Conservation (phyloP, 2,329 filamentous ascomycete genomes). For the Lomentospora prolificans region DNA sequence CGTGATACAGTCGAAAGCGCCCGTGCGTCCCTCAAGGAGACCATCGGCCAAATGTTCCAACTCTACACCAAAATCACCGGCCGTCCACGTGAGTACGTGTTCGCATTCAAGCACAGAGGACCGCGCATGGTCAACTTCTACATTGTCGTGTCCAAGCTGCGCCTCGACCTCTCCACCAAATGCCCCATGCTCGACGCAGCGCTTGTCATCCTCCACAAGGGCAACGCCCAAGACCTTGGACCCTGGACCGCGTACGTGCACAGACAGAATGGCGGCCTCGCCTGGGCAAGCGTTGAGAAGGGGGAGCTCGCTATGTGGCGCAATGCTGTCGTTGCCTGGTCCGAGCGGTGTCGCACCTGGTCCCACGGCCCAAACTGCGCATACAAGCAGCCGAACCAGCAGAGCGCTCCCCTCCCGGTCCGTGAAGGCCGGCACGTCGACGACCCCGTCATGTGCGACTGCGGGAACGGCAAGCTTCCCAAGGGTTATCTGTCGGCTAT, state of each 20-base stretch:
- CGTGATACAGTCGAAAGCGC: not conserved
- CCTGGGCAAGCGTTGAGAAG: not conserved
- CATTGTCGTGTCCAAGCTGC: not conserved
- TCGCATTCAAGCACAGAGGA: not conserved
- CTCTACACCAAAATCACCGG: not conserved
- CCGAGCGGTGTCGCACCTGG: conserved; percentile 40
- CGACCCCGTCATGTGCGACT: conserved; percentile 31
- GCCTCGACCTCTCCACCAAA: not conserved
- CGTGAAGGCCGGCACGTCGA: not conserved
- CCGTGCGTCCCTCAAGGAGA: not conserved
- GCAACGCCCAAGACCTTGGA: not conserved
- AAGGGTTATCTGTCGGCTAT: conserved; percentile 24
- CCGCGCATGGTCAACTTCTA: not conserved
- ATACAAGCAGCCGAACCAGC: conserved; percentile 21
- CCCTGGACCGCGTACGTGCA: not conserved
- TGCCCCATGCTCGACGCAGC: not conserved
- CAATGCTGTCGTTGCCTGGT: not conserved
- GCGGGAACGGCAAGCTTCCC: conserved; percentile 20
- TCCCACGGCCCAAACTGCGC: conserved; percentile 30
- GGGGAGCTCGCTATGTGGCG: not conserved
- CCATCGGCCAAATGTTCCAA: not conserved
- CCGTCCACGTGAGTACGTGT: not conserved
- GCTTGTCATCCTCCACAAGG: not conserved
- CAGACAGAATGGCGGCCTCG: not conserved
- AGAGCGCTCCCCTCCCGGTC: conserved; percentile 26